Conservation (phyloP, 495 filamentous ascomycete species). For the Cercophora newfieldiana region DNA sequence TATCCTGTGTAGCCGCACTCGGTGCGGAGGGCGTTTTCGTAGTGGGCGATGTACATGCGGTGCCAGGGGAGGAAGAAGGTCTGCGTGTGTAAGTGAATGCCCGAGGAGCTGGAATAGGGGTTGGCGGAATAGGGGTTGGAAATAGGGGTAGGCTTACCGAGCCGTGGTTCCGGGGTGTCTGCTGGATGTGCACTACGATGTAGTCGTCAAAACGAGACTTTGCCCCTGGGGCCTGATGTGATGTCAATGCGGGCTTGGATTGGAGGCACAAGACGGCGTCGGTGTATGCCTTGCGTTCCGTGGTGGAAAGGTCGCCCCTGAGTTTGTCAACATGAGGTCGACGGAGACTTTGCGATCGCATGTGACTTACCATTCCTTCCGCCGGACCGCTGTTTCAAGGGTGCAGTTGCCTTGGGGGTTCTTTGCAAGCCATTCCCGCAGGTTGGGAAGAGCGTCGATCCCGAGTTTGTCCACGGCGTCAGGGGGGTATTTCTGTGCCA, state of each 20-base stretch:
- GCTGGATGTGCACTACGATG: slow-evolving; percentile 61
- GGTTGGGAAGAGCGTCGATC: slow-evolving; percentile 16
- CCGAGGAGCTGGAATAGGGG: too few species aligned
- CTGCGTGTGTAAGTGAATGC: not conserved
- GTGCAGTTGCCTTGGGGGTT: slow-evolving; percentile 29
- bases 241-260: slow-evolving; percentile 47
- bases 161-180: slow-evolving; percentile 61
- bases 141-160: slow-evolving; percentile 27
- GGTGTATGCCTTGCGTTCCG: slow-evolving; percentile 59
- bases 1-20: slow-evolving; percentile 67
- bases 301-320: slow-evolving; percentile 50
- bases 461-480: slow-evolving; percentile 26
- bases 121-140: not conserved
- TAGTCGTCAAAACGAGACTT: slow-evolving; percentile 63
- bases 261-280: slow-evolving; percentile 64
- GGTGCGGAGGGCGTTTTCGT: slow-evolving; percentile 63
- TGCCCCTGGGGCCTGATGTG: slow-evolving; percentile 33
- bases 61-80: slow-evolving; percentile 70
- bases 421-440: slow-evolving; percentile 29
- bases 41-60: slow-evolving; percentile 62
- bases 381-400: slow-evolving; percentile 21
- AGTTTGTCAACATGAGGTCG: not conserved
- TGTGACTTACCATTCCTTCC: slow-evolving; percentile 28
- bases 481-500: slow-evolving; percentile 13
- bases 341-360: not conserved